phyloP scores from a whole-genome alignment of 306 rosid genomes.

The Casuarina glauca region DNA sequence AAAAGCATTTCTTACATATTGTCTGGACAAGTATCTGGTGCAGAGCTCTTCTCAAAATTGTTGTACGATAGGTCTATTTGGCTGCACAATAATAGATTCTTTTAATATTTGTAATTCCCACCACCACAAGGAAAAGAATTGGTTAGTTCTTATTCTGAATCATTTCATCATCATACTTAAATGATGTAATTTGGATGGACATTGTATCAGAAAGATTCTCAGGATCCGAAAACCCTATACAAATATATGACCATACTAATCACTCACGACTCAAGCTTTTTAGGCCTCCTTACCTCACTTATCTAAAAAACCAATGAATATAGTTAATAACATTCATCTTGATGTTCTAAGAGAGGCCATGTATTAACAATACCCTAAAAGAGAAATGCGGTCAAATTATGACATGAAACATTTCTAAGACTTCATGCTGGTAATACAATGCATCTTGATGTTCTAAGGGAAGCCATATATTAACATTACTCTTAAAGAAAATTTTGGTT shows the following conservation, averaged over 20 bases:
- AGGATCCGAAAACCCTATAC: neutral
- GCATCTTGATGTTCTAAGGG: too few relatives aligned
- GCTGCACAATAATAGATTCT: constrained; percentile 7
- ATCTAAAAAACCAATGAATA: neutral
- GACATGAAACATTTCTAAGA: neutral
- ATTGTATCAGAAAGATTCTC: neutral
- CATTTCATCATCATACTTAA: neutral
- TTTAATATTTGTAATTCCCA: neutral
- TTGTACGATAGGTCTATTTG: constrained; percentile 29
- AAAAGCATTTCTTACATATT: constrained; percentile 15
- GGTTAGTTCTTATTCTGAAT: neutral
- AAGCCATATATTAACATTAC: too few relatives aligned
- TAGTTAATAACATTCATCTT: neutral
- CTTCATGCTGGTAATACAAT: neutral
- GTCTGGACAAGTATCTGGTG: neutral
- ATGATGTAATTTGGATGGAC: neutral
- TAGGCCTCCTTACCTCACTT: neutral
- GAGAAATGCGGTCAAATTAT: neutral
- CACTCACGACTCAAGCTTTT: neutral
- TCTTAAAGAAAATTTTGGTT: too few relatives aligned
- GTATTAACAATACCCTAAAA: neutral
- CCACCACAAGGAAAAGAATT: too few relatives aligned
- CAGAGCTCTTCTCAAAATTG: constrained; percentile 13
- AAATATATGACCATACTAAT: neutral
- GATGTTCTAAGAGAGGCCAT: neutral